Conservation (phyloP, 2,329 filamentous ascomycete genomes). For the Fusarium paranaense region DNA sequence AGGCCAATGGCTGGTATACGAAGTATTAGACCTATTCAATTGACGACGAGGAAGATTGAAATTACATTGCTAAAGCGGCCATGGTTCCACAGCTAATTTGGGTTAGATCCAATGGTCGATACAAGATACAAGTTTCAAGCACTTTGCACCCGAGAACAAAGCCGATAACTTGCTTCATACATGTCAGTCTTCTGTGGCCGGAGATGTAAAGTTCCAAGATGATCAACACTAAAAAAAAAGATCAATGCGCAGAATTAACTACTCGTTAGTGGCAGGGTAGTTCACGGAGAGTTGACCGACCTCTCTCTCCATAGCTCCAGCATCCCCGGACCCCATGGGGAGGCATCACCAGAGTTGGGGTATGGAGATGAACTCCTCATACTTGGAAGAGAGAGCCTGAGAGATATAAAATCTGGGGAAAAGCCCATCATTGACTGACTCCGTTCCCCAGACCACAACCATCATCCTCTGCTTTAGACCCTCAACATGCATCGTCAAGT, state of each 20-base stretch:
- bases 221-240: background rate
- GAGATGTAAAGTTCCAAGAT: background rate
- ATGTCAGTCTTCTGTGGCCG: background rate
- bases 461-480: background rate
- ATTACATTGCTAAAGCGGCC: too few species aligned
- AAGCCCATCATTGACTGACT: background rate
- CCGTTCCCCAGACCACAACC: background rate
- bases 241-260: background rate
- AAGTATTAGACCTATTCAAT: too few species aligned
- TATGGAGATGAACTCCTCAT: background rate
- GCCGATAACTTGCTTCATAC: background rate
- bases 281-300: background rate
- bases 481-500: background rate
- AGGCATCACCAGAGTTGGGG: background rate
- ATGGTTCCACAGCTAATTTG: too few species aligned
- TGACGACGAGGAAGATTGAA: too few species aligned
- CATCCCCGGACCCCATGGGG: background rate
- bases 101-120: too few species aligned
- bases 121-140: too few species aligned
- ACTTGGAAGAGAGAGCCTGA: background rate
- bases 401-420: background rate
- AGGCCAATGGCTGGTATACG: too few species aligned
- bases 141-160: background rate
- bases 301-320: background rate
- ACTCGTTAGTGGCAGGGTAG: background rate